Conservation (phyloP, 2,329 filamentous ascomycete species). For the Chaetomium sp. region DNA sequence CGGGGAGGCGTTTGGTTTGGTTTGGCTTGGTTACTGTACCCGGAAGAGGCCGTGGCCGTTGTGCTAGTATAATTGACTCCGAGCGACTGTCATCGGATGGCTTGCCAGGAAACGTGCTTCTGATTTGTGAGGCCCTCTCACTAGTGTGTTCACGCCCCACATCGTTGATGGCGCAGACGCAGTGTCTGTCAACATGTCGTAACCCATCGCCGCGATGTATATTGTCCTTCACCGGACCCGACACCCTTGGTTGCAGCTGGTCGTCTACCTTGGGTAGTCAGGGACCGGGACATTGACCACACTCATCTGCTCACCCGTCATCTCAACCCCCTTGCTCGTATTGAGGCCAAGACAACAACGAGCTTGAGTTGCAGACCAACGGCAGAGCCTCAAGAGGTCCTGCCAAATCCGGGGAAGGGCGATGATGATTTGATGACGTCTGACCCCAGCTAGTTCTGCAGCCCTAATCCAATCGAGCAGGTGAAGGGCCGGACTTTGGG, state of each 20-base stretch:
- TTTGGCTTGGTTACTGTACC: conserved; percentile 14
- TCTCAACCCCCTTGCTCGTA: background rate
- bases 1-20: conserved; percentile 2
- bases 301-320: background rate
- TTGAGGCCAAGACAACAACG: background rate
- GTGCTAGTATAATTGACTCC: conserved; percentile 18
- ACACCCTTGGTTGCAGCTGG: background rate
- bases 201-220: background rate
- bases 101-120: background rate
- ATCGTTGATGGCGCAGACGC: background rate
- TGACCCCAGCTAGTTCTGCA: conserved; percentile 4
- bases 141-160: background rate
- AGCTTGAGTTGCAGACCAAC: background rate
- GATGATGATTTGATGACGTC: conserved; percentile 14
- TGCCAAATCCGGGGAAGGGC: background rate
- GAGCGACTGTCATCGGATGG: conserved; percentile 21
- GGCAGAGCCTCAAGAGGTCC: background rate
- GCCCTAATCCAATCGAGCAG: conserved; percentile 18
- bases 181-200: background rate
- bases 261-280: background rate
- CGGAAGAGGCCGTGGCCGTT: background rate
- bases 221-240: background rate
- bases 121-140: background rate
- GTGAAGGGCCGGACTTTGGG: background rate
- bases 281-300: background rate